phyloP scores from a whole-genome alignment of 1,139 yeast species.

The Nakaseomyces uthaithaninus region DNA sequence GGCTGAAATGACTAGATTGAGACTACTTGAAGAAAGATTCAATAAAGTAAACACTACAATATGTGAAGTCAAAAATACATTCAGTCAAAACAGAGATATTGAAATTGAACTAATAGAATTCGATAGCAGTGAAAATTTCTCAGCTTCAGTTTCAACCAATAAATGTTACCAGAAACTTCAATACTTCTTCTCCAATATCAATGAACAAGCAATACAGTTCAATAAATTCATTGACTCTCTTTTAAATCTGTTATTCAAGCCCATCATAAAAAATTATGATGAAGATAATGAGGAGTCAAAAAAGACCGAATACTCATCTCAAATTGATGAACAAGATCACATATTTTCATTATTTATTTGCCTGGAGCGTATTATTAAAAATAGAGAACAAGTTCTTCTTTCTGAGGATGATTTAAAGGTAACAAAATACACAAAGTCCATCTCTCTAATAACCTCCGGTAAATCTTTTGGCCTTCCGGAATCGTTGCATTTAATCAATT shows the following conservation, averaged over 20 bases:
- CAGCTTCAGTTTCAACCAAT: slow-evolving; percentile 10
- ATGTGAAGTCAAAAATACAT: slow-evolving; percentile 15
- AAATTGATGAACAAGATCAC: slow-evolving; percentile 65
- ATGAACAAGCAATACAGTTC: slow-evolving; percentile 49
- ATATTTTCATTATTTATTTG: slow-evolving; percentile 59
- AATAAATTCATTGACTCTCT: slow-evolving; percentile 49
- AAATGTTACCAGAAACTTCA: neutral
- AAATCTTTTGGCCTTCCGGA: slow-evolving; percentile 17
- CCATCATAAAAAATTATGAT: slow-evolving; percentile 41
- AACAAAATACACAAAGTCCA: slow-evolving; percentile 13
- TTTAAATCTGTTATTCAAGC: slow-evolving; percentile 37
- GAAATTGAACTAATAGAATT: slow-evolving; percentile 19
- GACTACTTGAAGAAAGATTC: slow-evolving; percentile 29
- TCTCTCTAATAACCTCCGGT: no score
- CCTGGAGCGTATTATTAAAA: slow-evolving; percentile 47
- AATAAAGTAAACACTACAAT: slow-evolving; percentile 24
- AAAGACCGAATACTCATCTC: slow-evolving; percentile 54
- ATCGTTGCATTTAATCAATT: slow-evolving; percentile 17
- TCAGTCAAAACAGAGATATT: slow-evolving; percentile 17
- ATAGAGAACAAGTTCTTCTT: slow-evolving; percentile 43
- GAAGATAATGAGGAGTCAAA: slow-evolving; percentile 49
- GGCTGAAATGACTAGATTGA: slow-evolving; percentile 58
- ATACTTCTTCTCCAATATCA: slow-evolving; percentile 31
- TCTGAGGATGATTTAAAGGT: slow-evolving; percentile 30
- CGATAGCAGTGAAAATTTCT: slow-evolving; percentile 15